A percentile compares a stretch with the other conserved stretches of the same genome.
phyloP scores from a whole-genome alignment of 2,329 filamentous ascomycete species.

The Orbilia quercus region DNA sequence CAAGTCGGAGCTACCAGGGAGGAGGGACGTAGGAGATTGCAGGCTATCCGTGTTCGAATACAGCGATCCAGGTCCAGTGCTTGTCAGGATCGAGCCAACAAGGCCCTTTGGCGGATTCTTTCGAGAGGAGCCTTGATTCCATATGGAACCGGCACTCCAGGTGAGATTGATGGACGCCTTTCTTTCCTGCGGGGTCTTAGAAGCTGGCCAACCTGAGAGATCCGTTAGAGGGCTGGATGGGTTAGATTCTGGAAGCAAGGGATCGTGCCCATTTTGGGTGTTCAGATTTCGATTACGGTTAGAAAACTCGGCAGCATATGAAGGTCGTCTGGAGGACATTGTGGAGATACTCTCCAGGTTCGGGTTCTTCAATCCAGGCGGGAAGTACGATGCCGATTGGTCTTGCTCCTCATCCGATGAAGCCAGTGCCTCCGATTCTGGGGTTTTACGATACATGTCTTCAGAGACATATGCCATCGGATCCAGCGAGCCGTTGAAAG shows the following conservation, averaged over 20 bases:
- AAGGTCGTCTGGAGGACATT: constrained; percentile 74
- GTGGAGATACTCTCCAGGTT: constrained; percentile 65
- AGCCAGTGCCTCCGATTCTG: constrained; percentile 90
- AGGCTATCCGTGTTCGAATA: constrained; percentile 67
- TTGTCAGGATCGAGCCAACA: constrained; percentile 64
- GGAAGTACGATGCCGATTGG: constrained; percentile 69
- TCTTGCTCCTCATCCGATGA: constrained; percentile 95
- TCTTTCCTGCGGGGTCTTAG: constrained; percentile 69
- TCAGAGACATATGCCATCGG: constrained; percentile 54
- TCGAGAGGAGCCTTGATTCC: constrained; percentile 79
- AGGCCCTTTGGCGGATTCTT: constrained; percentile 74
- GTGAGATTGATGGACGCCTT: constrained; percentile 64
- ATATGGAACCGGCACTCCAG: constrained; percentile 77
- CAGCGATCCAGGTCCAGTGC: constrained; percentile 73
- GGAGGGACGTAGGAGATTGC: constrained; percentile 66
- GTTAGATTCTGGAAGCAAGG: constrained; percentile 83
- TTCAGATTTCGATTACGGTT: constrained; percentile 75
- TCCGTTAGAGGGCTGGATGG: constrained; percentile 82
- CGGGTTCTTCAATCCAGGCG: constrained; percentile 66
- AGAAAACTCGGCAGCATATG: constrained; percentile 83
- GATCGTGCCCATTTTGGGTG: constrained; percentile 77
- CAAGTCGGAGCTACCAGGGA: constrained; percentile 70
- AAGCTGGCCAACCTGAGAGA: constrained; percentile 64
- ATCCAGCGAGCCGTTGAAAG: constrained; percentile 51
- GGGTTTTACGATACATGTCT: constrained; percentile 74